Base-by-base conservation (phyloP, 306 rosid species). In the Sesbania bispinosa region DNA sequence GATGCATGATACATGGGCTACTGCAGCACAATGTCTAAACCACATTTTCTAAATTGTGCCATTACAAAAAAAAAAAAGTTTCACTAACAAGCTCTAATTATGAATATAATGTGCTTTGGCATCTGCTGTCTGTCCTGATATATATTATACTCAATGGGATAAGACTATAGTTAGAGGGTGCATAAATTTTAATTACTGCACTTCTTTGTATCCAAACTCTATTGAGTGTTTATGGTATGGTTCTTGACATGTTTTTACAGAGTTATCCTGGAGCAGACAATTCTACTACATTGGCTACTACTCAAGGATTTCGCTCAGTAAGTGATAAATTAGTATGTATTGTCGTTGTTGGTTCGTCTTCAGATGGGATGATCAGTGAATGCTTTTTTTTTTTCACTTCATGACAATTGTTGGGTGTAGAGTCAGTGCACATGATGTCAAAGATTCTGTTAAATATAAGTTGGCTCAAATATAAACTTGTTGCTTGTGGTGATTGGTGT, bases 221-320 rank as follows among this genome's bases (percentile, higher is more conserved):
- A 62, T 52, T 41, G 52, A 10, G 50, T 50, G 2, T 66, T 36
- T 32, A 47, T 43, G 62, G 27, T 46, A 16, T 69, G 61, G 78
- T 69, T 67, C 39, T 16, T 78, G 41, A 66, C 67, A 69, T 75
- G 42, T 71, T 72, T 78, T 87, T 76, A 38, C 89, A 93, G 98
- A 59, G 80, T 70, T 93, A 81, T 83, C 75, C 93, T 20, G 88
- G 88, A n/a, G 54, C 86, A 21, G 97, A 93, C 46, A 89, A 77
- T 74, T 83, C 97, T 54, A 71, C 88, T 21, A 43, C 89, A 24
- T 59, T 88, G 79, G 61, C 83, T 73, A 67, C 79, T 60, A 62
- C 89, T 78, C 97, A 88, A 78, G 92, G 90, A 87, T 89, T 88
- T 79, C 92, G 88, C 87, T 77, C 95, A 19, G 82, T 85, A 68